These are phyloP conservation scores for Suillus spraguei DNA, from an alignment of 768 basidiomycete genomes.

Conservation along the genomic window DNA sequence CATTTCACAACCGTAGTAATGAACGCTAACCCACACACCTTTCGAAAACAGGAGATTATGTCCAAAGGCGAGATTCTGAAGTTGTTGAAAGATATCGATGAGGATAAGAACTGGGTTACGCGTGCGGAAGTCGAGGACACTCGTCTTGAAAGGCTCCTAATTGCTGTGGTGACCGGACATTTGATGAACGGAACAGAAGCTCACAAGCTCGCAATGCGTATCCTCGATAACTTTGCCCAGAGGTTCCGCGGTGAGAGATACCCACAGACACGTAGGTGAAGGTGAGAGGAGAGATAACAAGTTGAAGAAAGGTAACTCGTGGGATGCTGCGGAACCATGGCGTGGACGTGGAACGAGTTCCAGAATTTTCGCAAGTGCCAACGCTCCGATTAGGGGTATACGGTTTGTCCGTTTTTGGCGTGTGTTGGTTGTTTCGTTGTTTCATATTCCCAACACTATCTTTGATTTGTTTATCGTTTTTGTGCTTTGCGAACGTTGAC, in stretches of 20 bases:
- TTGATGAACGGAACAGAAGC: slow-evolving; percentile 12
- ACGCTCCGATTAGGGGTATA: background rate
- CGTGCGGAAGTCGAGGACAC: slow-evolving; percentile 16
- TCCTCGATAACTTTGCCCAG: slow-evolving; percentile 28
- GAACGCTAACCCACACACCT: background rate
- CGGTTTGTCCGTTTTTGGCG: background rate
- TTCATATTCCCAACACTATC: background rate
- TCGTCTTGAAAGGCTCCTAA: slow-evolving; percentile 16
- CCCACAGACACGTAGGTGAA: background rate
- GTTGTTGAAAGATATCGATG: slow-evolving; percentile 25
- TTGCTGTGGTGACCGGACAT: background rate
- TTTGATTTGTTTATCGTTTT: background rate
- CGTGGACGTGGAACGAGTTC: background rate
- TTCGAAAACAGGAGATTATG: background rate
- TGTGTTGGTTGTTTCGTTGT: background rate
- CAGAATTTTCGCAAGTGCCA: background rate
- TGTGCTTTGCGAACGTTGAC: background rate
- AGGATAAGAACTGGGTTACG: slow-evolving; percentile 24
- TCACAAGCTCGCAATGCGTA: slow-evolving; percentile 13
- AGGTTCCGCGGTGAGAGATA: slow-evolving; percentile 19
- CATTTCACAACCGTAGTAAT: background rate
- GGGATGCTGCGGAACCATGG: slow-evolving; percentile 1
- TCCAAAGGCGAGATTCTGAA: slow-evolving; percentile 17
- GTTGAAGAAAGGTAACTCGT: background rate
- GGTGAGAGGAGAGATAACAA: slow-evolving; percentile 4